These are phyloP conservation scores for Hypoxylon fuscum DNA, from an alignment of 495 filamentous ascomycete genomes.

Conservation along the genomic window DNA sequence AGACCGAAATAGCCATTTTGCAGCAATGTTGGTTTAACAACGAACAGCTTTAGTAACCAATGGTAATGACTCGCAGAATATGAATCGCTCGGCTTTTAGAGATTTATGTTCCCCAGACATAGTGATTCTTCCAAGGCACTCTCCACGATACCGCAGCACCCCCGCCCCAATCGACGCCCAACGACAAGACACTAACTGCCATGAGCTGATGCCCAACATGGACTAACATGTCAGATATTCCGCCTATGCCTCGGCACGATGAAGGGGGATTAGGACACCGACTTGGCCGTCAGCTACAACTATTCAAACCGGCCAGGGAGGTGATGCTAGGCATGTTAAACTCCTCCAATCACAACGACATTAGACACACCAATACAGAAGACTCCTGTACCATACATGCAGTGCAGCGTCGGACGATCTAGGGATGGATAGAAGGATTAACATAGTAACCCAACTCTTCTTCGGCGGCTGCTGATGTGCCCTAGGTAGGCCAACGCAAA, in stretches of 20 bases:
- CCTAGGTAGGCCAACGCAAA: slow-evolving; percentile 14
- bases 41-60: not conserved
- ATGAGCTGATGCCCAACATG: slow-evolving; percentile 35
- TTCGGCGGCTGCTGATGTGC: slow-evolving; percentile 9
- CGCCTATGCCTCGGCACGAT: not conserved
- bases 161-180: slow-evolving; percentile 34
- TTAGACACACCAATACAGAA: slow-evolving; percentile 14
- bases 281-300: slow-evolving; percentile 23
- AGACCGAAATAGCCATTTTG: not conserved
- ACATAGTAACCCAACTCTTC: slow-evolving; percentile 11
- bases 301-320: slow-evolving; percentile 18
- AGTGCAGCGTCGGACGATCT: slow-evolving; percentile 29
- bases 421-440: slow-evolving; percentile 19
- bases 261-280: slow-evolving; percentile 2
- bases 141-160: slow-evolving; percentile 16
- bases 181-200: slow-evolving; percentile 27
- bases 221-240: slow-evolving; percentile 28
- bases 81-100: slow-evolving; percentile 7
- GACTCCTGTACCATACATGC: slow-evolving; percentile 20
- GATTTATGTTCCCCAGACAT: not conserved
- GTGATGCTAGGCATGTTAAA: slow-evolving; percentile 8
- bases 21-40: not conserved
- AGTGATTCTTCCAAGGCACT: slow-evolving; percentile 4
- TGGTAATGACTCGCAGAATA: slow-evolving; percentile 1
- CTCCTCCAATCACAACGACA: slow-evolving; percentile 30